Evolutionary conservation across 1,139 yeast species (phyloP).

Genomic region (Diutina pseudorugosa): DNA sequence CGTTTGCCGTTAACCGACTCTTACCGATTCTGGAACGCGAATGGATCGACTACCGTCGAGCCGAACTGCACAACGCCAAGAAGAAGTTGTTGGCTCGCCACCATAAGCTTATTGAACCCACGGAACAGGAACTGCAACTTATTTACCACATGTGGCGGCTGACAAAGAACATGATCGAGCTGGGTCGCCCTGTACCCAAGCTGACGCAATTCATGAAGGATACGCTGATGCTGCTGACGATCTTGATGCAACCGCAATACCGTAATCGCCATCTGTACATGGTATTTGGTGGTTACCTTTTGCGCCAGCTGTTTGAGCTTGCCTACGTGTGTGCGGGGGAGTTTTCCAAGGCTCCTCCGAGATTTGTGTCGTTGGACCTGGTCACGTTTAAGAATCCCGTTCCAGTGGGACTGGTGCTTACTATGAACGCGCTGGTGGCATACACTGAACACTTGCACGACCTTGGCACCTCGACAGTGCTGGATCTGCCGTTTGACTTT

Average conservation of each 20-base stretch:
- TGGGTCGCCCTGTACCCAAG: constrained; percentile 24
- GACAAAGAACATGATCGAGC: constrained; percentile 25
- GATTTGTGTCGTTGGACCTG: constrained; percentile 82
- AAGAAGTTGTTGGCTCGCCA: constrained; percentile 68
- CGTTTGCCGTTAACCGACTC: constrained; percentile 73
- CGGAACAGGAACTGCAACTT: constrained; percentile 57
- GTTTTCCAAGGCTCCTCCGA: constrained; percentile 69
- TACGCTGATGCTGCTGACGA: constrained; percentile 58
- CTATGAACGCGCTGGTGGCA: constrained; percentile 69
- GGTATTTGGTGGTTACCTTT: constrained; percentile 88
- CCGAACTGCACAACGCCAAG: constrained; percentile 79
- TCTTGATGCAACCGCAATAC: constrained; percentile 93
- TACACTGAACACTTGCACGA: constrained; percentile 64
- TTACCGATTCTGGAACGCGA: constrained; percentile 64
- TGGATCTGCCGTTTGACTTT: constrained; percentile 34
- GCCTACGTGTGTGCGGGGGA: constrained; percentile 91
- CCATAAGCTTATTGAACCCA: constrained; percentile 55
- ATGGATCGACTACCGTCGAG: constrained; percentile 75
- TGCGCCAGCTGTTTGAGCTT: constrained; percentile 84
- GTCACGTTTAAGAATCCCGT: constrained; percentile 90
- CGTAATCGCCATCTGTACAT: constrained; percentile 87
- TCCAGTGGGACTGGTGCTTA: constrained; percentile 84
- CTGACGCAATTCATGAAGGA: constrained; percentile 44
- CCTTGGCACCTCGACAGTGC: constrained; percentile 18
- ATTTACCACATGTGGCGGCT: constrained; percentile 72